phyloP scores from a whole-genome alignment of 2,329 filamentous ascomycete genomes.

The Drechslera avenae region DNA sequence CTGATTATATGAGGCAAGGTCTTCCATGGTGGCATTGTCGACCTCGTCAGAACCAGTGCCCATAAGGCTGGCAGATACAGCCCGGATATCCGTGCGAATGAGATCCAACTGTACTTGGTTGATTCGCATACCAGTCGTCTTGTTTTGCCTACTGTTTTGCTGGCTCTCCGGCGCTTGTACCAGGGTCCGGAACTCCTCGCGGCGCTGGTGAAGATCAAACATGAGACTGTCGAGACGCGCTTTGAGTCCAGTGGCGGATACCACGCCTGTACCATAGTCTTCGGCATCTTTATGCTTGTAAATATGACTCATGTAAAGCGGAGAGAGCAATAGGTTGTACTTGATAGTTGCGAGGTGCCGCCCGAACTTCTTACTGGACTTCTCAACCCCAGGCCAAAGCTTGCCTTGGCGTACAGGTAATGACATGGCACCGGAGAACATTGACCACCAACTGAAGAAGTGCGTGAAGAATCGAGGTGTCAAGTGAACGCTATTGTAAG shows the following conservation, averaged over 20 bases:
- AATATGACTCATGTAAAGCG: conserved; percentile 92
- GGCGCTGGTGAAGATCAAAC: conserved; percentile 90
- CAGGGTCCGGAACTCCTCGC: conserved; percentile 86
- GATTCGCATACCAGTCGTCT: conserved; percentile 92
- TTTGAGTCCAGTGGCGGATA: conserved; percentile 95
- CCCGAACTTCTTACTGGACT: conserved; percentile 98
- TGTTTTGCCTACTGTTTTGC: conserved; percentile 70
- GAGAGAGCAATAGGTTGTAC: conserved; percentile 90
- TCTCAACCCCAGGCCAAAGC: conserved; percentile 90
- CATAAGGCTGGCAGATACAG: conserved; percentile 87
- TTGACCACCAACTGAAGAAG: conserved; percentile 97
- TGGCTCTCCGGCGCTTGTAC: conserved; percentile 67
- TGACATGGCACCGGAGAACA: conserved; percentile 94
- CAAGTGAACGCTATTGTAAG: conserved; percentile 95
- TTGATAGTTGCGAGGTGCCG: conserved; percentile 98
- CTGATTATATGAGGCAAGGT: conserved; percentile 60
- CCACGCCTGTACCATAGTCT: conserved; percentile 75
- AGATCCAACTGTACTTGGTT: conserved; percentile 93
- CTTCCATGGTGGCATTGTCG: conserved; percentile 67
- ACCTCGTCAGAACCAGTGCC: conserved; percentile 79
- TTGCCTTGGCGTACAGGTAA: conserved; percentile 90
- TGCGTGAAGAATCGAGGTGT: conserved; percentile 97
- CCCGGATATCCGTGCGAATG: conserved; percentile 86
- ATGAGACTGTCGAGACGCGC: conserved; percentile 96
- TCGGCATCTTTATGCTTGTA: conserved; percentile 98